A percentile compares a stretch with the other conserved stretches of the same genome.
These are phyloP conservation scores for Cutaneotrichosporon dermatis DNA, from an alignment of 1,284 basidiomycete genomes.

Conservation along the genomic window DNA sequence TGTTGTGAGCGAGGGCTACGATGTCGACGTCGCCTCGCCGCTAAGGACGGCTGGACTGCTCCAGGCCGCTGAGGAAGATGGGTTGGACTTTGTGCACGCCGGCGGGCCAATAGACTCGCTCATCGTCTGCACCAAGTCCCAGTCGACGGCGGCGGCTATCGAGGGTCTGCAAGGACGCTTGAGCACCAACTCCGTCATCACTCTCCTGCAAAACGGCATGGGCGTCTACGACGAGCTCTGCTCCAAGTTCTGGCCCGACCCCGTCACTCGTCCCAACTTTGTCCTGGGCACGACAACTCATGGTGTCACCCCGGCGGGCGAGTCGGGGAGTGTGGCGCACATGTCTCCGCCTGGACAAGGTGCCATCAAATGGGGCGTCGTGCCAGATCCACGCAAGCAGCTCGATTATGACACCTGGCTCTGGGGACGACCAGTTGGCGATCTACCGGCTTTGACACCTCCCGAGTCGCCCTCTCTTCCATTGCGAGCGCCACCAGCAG, in stretches of 20 bases:
- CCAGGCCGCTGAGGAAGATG: background rate
- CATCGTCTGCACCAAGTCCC: conserved; percentile 77
- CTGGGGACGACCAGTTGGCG: conserved; percentile 18
- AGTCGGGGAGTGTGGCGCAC: conserved; percentile 50
- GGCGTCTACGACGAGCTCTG: conserved; percentile 80
- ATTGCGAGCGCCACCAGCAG: conserved; percentile 59
- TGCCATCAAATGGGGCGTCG: conserved; percentile 69
- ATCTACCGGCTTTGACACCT: conserved; percentile 18
- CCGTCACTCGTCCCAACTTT: conserved; percentile 71
- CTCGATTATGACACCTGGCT: conserved; percentile 35
- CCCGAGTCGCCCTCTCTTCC: conserved; percentile 27
- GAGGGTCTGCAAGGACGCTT: conserved; percentile 62
- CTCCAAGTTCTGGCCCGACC: conserved; percentile 66
- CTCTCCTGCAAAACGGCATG: conserved; percentile 86
- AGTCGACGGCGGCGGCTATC: conserved; percentile 61
- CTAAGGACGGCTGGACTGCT: background rate
- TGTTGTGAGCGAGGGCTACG: conserved; percentile 17
- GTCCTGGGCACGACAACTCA: conserved; percentile 80
- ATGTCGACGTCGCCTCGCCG: conserved; percentile 18
- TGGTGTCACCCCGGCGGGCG: conserved; percentile 51
- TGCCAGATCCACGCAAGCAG: conserved; percentile 60
- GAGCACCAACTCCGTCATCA: conserved; percentile 67
- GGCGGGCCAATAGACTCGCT: conserved; percentile 59
- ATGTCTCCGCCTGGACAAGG: conserved; percentile 57
- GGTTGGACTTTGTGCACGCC: background rate